Percentiles rank a stretch among this genome's conserved stretches.
Evolutionary conservation across 2,329 filamentous ascomycete genomes (phyloP).

Genomic region (Verticillium klebahnii): DNA sequence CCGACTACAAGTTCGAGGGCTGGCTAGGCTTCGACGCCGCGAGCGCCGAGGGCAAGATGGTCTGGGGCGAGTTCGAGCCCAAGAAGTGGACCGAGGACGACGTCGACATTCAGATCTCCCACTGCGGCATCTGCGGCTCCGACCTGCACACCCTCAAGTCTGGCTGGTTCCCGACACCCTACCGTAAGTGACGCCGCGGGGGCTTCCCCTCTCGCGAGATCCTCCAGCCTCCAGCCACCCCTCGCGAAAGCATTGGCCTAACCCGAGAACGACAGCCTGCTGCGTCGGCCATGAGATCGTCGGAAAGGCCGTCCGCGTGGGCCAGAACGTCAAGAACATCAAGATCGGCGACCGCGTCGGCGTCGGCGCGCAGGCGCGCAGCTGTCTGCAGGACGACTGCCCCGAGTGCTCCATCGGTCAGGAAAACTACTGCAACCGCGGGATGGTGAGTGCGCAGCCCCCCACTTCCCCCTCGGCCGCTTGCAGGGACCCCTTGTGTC

Average conservation of each 20-base stretch:
- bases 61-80: constrained; percentile 52
- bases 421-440: constrained; percentile 59
- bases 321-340: constrained; percentile 41
- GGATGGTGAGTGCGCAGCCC: constrained; percentile 34
- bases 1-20: constrained; percentile 43
- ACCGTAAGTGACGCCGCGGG: constrained; percentile 18
- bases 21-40: constrained; percentile 41
- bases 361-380: constrained; percentile 58
- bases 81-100: constrained; percentile 64
- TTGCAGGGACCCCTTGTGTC: constrained; percentile 19
- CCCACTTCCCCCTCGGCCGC: constrained; percentile 36
- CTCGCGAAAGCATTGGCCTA: no score
- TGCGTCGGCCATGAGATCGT: constrained; percentile 64
- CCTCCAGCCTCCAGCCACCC: no score
- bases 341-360: constrained; percentile 60
- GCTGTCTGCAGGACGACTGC: constrained; percentile 53
- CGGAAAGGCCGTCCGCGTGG: constrained; percentile 51
- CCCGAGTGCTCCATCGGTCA: constrained; percentile 61
- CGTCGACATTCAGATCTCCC: constrained; percentile 60
- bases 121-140: constrained; percentile 63
- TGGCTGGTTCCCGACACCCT: constrained; percentile 39
- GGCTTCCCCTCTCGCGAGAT: no score
- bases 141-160: constrained; percentile 56
- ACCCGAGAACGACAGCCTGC: constrained; percentile 24
- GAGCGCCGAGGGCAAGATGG: constrained; percentile 45